Evolutionary conservation across 1,284 basidiomycete genomes (phyloP).

Genomic region (Megacollybia platyphylla): DNA sequence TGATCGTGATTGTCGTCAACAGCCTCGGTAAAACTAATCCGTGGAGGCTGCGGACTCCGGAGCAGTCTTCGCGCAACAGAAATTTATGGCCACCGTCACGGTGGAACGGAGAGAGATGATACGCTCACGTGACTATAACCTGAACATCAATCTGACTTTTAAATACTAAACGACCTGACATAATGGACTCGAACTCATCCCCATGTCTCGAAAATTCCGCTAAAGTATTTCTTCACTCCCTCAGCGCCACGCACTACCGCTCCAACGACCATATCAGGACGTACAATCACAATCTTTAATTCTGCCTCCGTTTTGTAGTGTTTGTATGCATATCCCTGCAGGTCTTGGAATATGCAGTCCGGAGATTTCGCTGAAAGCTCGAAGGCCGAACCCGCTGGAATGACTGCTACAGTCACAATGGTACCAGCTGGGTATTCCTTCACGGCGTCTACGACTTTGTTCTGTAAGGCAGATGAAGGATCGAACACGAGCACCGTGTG

Average conservation of each 20-base stretch:
- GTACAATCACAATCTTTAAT: constrained; percentile 12
- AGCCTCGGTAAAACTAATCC: too few relatives aligned
- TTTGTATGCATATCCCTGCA: constrained; percentile 11
- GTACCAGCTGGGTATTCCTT: constrained; percentile 1
- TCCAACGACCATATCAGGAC: constrained; percentile 22
- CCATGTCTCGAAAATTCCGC: background rate
- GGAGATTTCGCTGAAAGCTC: background rate
- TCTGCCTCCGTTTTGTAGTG: constrained; percentile 8
- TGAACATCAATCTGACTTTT: too few relatives aligned
- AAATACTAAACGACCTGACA: background rate
- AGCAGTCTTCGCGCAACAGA: too few relatives aligned
- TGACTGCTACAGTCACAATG: constrained; percentile 3
- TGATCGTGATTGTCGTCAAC: too few relatives aligned
- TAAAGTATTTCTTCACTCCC: constrained; percentile 16
- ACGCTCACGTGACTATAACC: too few relatives aligned
- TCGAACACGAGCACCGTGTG: constrained; percentile 15
- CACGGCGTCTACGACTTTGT: background rate
- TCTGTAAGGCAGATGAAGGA: background rate
- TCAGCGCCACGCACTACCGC: constrained; percentile 14
- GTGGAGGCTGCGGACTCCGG: too few relatives aligned
- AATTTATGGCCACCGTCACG: too few relatives aligned
- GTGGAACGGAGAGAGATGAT: too few relatives aligned
- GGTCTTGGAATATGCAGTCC: constrained; percentile 9
- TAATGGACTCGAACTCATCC: background rate
- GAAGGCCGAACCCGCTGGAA: constrained; percentile 2